phyloP scores from a whole-genome alignment of 352 stramenopile species.

The Phytophthora macrochlamydospora region DNA sequence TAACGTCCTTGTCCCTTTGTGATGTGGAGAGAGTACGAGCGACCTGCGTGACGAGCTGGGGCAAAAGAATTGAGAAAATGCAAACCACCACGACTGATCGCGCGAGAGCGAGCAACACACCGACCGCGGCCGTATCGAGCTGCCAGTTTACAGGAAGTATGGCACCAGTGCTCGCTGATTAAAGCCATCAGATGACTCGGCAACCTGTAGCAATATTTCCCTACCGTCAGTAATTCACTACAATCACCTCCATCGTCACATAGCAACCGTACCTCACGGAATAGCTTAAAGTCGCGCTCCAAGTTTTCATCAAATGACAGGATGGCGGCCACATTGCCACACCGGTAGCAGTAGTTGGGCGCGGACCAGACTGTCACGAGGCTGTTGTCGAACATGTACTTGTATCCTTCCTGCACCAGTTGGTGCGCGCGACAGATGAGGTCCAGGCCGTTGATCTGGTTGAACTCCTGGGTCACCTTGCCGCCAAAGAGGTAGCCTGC shows the following conservation, averaged over 20 bases:
- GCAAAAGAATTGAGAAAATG: conserved; percentile 33
- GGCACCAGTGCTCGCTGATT: conserved; percentile 78
- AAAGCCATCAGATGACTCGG: conserved; percentile 83
- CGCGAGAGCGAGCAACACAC: conserved; percentile 14
- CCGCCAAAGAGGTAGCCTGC: conserved; percentile 89
- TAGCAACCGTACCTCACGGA: conserved; percentile 70
- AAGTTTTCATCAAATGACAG: conserved; percentile 85
- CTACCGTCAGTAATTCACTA: neutral
- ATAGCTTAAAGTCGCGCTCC: conserved; percentile 89
- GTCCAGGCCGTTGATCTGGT: conserved; percentile 91
- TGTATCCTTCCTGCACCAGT: conserved; percentile 91
- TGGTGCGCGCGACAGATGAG: conserved; percentile 91
- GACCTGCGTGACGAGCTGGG: conserved; percentile 25
- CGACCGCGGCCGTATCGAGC: conserved; percentile 11
- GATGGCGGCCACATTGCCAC: conserved; percentile 85
- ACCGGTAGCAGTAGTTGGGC: conserved; percentile 89
- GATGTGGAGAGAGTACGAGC: conserved; percentile 40
- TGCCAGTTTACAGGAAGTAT: conserved; percentile 84
- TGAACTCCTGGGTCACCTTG: conserved; percentile 90
- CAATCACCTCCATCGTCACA: conserved; percentile 10
- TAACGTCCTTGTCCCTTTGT: conserved; percentile 49
- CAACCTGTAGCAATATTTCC: conserved; percentile 48
- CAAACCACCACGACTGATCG: conserved; percentile 12
- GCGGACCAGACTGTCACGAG: conserved; percentile 86
- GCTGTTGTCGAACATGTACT: conserved; percentile 92